Evolutionary conservation across 1,284 basidiomycete genomes (phyloP).

Genomic region (Melampsora americana): DNA sequence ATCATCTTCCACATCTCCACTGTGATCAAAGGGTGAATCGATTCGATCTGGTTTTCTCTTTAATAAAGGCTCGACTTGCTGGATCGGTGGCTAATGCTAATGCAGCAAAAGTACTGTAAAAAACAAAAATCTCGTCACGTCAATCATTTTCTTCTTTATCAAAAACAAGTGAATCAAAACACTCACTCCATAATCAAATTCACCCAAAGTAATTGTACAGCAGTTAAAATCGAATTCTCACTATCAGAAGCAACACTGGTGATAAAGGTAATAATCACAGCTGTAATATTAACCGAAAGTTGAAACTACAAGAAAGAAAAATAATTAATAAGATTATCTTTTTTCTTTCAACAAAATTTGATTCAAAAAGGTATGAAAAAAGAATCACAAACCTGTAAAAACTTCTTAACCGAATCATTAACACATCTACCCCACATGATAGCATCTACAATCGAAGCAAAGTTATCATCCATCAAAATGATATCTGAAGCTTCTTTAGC

Average conservation of each 20-base stretch:
- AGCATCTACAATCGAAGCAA: constrained; percentile 46
- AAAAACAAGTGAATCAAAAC: background rate
- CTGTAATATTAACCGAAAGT: constrained; percentile 47
- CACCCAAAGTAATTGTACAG: constrained; percentile 47
- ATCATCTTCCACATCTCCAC: constrained; percentile 56
- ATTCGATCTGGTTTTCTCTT: constrained; percentile 53
- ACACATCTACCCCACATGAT: constrained; percentile 47
- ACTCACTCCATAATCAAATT: constrained; percentile 48
- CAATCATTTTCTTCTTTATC: background rate
- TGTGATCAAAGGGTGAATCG: constrained; percentile 52
- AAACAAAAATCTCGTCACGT: background rate
- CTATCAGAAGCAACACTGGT: constrained; percentile 44
- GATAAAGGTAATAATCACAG: constrained; percentile 46
- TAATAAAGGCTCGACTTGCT: constrained; percentile 52
- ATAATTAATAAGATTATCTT: background rate
- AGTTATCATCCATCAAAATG: constrained; percentile 71
- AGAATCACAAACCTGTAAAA: constrained; percentile 38
- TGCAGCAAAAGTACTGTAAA: constrained; percentile 52
- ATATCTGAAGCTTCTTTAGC: constrained; percentile 99
- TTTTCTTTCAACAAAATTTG: no score
- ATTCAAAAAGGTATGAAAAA: background rate
- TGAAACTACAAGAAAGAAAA: constrained; percentile 43
- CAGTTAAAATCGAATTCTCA: constrained; percentile 46
- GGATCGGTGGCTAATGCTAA: constrained; percentile 56
- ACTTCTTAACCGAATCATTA: constrained; percentile 47